These are phyloP conservation scores for Coemansia sp. DNA, from an alignment of 192 early-diverging fungal genomes.

Conservation along the genomic window DNA sequence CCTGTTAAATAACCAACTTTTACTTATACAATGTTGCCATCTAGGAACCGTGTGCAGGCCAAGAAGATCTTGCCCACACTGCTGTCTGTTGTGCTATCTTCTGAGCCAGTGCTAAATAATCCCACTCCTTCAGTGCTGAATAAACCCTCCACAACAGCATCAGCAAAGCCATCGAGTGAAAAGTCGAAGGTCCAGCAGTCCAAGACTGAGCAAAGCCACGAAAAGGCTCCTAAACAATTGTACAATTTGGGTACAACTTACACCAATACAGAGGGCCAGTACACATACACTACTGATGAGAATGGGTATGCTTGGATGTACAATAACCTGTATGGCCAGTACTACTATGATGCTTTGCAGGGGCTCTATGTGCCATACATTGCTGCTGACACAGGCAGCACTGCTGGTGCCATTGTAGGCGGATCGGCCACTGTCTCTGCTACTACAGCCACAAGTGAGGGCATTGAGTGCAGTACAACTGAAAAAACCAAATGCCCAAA, in stretches of 20 bases:
- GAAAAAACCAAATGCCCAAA: slow-evolving; percentile 51
- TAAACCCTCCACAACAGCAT: not conserved
- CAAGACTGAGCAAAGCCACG: too few relatives aligned
- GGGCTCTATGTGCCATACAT: slow-evolving; percentile 28
- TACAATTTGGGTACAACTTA: not conserved
- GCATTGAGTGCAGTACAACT: too few relatives aligned
- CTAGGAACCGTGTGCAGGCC: slow-evolving; percentile 27
- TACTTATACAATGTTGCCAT: slow-evolving; percentile 23
- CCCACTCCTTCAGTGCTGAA: not conserved
- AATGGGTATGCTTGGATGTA: slow-evolving; percentile 47
- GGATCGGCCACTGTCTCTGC: not conserved
- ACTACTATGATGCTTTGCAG: slow-evolving; percentile 44
- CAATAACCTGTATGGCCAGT: slow-evolving; percentile 35
- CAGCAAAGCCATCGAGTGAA: not conserved
- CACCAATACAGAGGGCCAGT: slow-evolving; percentile 17
- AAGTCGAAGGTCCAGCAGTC: too few relatives aligned
- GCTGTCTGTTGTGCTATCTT: slow-evolving; percentile 15
- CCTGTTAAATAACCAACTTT: not conserved
- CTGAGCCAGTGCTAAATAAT: slow-evolving; percentile 28
- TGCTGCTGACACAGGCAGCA: not conserved
- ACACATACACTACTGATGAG: slow-evolving; percentile 48
- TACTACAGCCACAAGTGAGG: not conserved
- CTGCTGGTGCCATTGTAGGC: not conserved
- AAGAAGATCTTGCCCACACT: slow-evolving; percentile 16
- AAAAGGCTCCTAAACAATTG: too few relatives aligned